Percentiles rank a stretch among this genome's conserved stretches.
Evolutionary conservation across 2,329 filamentous ascomycete genomes (phyloP).

Genomic region (Monosporascus sp.): DNA sequence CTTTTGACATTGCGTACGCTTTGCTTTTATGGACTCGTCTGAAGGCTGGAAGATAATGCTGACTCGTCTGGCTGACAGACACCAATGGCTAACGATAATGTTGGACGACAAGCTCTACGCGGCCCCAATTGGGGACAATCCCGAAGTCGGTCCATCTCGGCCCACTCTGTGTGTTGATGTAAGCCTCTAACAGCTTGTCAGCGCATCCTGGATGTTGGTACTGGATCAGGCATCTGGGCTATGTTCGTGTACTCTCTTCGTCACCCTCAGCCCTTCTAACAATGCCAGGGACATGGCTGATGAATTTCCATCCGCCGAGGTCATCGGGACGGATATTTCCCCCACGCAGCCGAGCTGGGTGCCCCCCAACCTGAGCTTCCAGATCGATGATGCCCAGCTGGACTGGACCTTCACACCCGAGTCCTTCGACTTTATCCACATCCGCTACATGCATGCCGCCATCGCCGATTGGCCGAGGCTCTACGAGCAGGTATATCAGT

Average conservation of each 20-base stretch:
- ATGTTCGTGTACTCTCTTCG: conserved; percentile 4
- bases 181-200: background rate
- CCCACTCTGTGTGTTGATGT: background rate
- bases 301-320: conserved; percentile 11
- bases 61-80: too few relatives aligned
- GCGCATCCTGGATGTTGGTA: too few relatives aligned
- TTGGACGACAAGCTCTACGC: too few relatives aligned
- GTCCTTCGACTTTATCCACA: conserved; percentile 16
- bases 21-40: too few relatives aligned
- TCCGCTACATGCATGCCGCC: conserved; percentile 12
- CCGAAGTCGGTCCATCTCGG: background rate
- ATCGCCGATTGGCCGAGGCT: conserved; percentile 14
- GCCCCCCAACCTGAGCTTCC: conserved; percentile 13
- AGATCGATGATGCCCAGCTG: conserved; percentile 14
- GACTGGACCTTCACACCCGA: conserved; percentile 8
- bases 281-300: conserved; percentile 13
- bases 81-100: too few relatives aligned
- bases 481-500: conserved; percentile 10
- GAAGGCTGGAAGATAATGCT: too few relatives aligned
- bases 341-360: conserved; percentile 16
- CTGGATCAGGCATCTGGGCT: conserved; percentile 8
- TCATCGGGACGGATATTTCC: conserved; percentile 19
- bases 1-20: too few relatives aligned
- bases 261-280: background rate
- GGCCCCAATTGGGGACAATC: too few relatives aligned